Evolutionary conservation across 129 eudicot genomes (phyloP).

Genomic region (Centella asiatica): DNA sequence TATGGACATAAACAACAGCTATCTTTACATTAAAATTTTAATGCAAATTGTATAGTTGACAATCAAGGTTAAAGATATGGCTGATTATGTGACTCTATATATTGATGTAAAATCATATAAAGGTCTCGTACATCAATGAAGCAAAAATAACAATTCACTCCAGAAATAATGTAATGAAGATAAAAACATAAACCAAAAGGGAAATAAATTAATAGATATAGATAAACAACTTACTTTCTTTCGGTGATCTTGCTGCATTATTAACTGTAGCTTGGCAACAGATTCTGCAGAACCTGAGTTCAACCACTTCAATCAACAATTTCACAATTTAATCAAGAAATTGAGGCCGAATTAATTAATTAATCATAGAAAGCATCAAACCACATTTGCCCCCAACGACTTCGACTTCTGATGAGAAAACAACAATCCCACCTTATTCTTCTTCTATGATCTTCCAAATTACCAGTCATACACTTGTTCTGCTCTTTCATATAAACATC

Average conservation of each 20-base stretch:
- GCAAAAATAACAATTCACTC: neutral
- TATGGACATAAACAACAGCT: too few relatives aligned
- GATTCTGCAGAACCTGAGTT: neutral
- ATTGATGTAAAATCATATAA: too few relatives aligned
- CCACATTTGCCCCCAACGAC: slow-evolving; percentile 29
- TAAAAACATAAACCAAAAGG: neutral
- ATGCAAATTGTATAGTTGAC: too few relatives aligned
- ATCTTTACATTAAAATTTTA: too few relatives aligned
- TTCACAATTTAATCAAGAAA: neutral
- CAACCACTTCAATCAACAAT: neutral
- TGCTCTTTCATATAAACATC: neutral
- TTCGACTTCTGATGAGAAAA: slow-evolving; percentile 21
- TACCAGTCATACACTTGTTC: neutral
- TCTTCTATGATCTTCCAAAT: slow-evolving; percentile 6
- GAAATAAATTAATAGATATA: neutral
- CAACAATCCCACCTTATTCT: slow-evolving; percentile 19
- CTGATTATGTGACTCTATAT: neutral
- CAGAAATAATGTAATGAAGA: neutral
- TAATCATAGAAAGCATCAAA: neutral
- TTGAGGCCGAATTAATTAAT: neutral
- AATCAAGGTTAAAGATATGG: neutral
- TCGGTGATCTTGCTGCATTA: slow-evolving; percentile 37
- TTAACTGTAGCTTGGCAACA: neutral
- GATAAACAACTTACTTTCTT: slow-evolving; percentile 29
- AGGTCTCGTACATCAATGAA: neutral